phyloP scores from a whole-genome alignment of 306 rosid species.

The Gastrolobium villosum region DNA sequence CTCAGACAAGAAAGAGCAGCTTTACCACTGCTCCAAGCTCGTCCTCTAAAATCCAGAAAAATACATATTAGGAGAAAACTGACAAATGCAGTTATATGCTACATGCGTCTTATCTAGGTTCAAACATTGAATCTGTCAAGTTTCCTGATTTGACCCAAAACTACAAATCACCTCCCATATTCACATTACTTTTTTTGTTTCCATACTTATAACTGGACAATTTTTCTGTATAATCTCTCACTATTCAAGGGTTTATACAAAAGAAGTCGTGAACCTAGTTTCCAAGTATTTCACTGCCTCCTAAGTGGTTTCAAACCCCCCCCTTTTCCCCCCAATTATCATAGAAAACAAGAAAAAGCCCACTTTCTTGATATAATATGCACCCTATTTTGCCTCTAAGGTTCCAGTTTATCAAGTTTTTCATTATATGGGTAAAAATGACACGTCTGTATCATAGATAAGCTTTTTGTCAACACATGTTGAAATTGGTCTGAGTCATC shows the following conservation, averaged over 20 bases:
- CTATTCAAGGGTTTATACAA: conserved; percentile 4
- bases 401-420: conserved; percentile 13
- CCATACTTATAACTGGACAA: background rate
- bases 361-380: background rate
- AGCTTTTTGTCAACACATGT: conserved; percentile 29
- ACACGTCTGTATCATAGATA: conserved; percentile 17
- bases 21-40: too few species aligned
- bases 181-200: background rate
- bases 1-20: too few species aligned
- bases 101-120: conserved; percentile 13
- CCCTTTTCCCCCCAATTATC: conserved; percentile 2
- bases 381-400: background rate
- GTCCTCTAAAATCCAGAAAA: conserved; percentile 38
- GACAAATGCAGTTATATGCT: conserved; percentile 38
- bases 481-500: conserved; percentile 39
- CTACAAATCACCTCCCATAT: background rate
- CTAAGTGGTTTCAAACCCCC: conserved; percentile 19
- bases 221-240: conserved; percentile 26
- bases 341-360: conserved; percentile 21
- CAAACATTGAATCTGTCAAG: conserved; percentile 34
- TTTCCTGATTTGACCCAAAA: conserved; percentile 31
- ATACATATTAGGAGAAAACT: conserved; percentile 23
- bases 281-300: conserved; percentile 21
- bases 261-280: conserved; percentile 24
- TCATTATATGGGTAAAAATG: conserved; percentile 15